Conservation (phyloP, 2,329 filamentous ascomycete genomes). For the Tolypocladium nubicola region DNA sequence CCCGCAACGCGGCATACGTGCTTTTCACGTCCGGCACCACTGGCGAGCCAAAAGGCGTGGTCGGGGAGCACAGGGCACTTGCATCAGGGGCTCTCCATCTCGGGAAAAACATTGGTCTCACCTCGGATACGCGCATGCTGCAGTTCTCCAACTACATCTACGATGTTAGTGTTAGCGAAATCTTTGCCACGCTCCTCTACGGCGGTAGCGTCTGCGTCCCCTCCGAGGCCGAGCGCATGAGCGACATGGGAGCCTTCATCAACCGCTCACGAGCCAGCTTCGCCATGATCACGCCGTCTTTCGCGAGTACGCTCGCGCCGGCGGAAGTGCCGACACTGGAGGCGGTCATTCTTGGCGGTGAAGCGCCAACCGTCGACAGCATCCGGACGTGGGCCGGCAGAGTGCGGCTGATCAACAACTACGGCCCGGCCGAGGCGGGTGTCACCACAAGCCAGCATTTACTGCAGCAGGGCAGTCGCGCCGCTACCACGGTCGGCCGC, state of each 20-base stretch:
- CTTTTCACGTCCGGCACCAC: too few species aligned
- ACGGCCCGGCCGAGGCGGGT: slow-evolving; percentile 7
- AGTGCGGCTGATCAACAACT: slow-evolving; percentile 2
- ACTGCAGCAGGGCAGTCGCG: too few species aligned
- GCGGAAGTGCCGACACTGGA: neutral
- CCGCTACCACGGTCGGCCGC: slow-evolving; percentile 22
- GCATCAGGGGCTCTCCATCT: slow-evolving; percentile 34
- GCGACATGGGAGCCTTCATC: neutral
- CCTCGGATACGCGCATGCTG: too few species aligned
- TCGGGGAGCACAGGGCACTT: too few species aligned
- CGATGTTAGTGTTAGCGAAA: too few species aligned
- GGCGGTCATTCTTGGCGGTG: slow-evolving; percentile 12
- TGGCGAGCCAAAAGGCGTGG: too few species aligned
- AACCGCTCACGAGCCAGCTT: neutral
- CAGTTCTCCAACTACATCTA: too few species aligned
- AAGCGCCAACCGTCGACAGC: slow-evolving; percentile 25
- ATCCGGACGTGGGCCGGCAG: slow-evolving; percentile 7
- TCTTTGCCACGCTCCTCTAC: neutral
- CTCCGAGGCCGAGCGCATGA: slow-evolving; percentile 2
- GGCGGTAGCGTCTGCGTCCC: slow-evolving; percentile 4
- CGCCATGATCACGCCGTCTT: neutral
- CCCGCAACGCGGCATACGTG: too few species aligned
- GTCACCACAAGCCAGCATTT: neutral
- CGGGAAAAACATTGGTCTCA: slow-evolving; percentile 29
- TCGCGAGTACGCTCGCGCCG: neutral